These are phyloP conservation scores for Heracleum sosnowskyi DNA, from an alignment of 129 eudicot genomes.

Conservation along the genomic window DNA sequence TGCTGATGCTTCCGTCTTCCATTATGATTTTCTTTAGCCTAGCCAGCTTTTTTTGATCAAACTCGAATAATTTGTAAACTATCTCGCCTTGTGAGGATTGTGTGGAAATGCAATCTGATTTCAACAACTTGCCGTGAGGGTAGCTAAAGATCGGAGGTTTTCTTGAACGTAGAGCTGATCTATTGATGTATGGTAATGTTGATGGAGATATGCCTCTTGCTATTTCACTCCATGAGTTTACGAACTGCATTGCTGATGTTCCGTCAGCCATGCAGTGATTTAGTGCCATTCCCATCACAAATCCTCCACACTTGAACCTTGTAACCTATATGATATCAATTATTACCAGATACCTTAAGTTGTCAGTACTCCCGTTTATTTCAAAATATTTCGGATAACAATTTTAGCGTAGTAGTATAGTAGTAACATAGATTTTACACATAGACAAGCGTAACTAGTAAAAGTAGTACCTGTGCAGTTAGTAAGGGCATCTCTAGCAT, in stretches of 20 bases:
- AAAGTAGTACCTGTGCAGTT: slow-evolving; percentile 23
- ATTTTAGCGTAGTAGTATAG: no score
- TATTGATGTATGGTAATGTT: slow-evolving; percentile 18
- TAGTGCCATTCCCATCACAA: slow-evolving; percentile 20
- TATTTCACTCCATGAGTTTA: slow-evolving; percentile 29
- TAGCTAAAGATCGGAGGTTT: slow-evolving; percentile 19
- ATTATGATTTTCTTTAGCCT: slow-evolving; percentile 19
- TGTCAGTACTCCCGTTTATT: neutral
- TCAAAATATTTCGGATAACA: neutral
- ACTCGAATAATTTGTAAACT: slow-evolving; percentile 21
- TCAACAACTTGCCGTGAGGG: slow-evolving; percentile 19
- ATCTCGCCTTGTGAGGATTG: slow-evolving; percentile 10
- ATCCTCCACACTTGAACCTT: slow-evolving; percentile 35
- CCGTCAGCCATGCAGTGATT: slow-evolving; percentile 37
- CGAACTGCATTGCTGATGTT: slow-evolving; percentile 30
- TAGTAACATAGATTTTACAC: no score
- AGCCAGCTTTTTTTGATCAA: slow-evolving; percentile 14
- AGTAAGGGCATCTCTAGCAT: slow-evolving; percentile 27
- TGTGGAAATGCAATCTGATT: slow-evolving; percentile 13
- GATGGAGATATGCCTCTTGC: slow-evolving; percentile 26
- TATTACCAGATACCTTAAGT: neutral
- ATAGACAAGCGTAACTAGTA: no score
- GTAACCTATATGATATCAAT: slow-evolving; percentile 15
- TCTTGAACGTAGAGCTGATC: slow-evolving; percentile 19
- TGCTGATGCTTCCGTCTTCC: slow-evolving; percentile 18